These are phyloP conservation scores for Truncatella angustata DNA, from an alignment of 2,329 filamentous ascomycete genomes.

Conservation along the genomic window DNA sequence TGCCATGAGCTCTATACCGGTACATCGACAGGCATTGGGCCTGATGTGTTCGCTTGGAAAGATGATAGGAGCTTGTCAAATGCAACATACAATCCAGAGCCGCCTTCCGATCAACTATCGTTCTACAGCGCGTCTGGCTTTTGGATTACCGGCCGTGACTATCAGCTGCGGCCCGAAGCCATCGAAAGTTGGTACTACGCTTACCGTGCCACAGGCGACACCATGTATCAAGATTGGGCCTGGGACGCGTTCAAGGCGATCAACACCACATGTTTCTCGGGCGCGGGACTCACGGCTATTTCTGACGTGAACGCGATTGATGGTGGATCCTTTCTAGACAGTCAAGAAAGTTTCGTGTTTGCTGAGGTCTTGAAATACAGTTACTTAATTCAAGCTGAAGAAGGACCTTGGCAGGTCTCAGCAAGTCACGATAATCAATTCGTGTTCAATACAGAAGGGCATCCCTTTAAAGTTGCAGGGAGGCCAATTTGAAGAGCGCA, in stretches of 20 bases:
- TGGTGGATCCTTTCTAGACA: constrained; percentile 63
- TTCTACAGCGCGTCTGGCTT: neutral
- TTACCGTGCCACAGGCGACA: constrained; percentile 73
- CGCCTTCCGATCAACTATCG: neutral
- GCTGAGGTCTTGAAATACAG: constrained; percentile 85
- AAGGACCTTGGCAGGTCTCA: constrained; percentile 53
- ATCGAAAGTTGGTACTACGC: constrained; percentile 86
- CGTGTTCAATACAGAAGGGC: constrained; percentile 49
- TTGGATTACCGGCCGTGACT: neutral
- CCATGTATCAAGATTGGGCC: constrained; percentile 78
- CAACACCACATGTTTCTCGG: constrained; percentile 59
- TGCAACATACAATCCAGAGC: neutral
- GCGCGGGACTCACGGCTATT: constrained; percentile 63
- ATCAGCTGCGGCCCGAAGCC: constrained; percentile 51
- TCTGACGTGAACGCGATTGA: constrained; percentile 60
- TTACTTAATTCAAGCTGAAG: constrained; percentile 67
- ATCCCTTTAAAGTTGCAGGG: constrained; percentile 27
- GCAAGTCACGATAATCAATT: constrained; percentile 43
- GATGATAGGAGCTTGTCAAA: constrained; percentile 30
- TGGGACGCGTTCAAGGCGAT: constrained; percentile 76
- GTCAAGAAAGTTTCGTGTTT: constrained; percentile 86
- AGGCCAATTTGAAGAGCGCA: constrained; percentile 20
- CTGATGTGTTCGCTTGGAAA: constrained; percentile 68
- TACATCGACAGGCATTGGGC: constrained; percentile 72
- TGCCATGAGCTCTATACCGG: constrained; percentile 72